These are phyloP conservation scores for Naematelia encephala DNA, from an alignment of 768 basidiomycete genomes.

Conservation along the genomic window DNA sequence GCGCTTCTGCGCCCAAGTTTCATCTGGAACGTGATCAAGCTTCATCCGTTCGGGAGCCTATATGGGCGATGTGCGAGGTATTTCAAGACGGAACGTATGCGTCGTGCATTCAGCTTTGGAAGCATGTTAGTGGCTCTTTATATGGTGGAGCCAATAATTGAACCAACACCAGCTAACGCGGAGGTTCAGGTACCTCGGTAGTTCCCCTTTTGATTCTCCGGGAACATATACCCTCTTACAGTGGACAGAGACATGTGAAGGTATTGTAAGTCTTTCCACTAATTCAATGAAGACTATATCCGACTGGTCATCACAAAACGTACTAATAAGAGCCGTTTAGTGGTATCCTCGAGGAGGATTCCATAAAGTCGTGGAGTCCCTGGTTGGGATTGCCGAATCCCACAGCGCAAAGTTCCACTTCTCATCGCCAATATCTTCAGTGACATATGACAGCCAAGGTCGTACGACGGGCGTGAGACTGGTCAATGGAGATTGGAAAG, in stretches of 20 bases:
- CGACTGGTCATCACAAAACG: slow-evolving; percentile 1
- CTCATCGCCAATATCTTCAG: slow-evolving; percentile 48
- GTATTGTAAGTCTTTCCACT: slow-evolving; percentile 41
- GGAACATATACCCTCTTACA: slow-evolving; percentile 54
- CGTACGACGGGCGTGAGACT: slow-evolving; percentile 50
- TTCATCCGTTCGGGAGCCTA: slow-evolving; percentile 50
- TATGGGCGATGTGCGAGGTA: slow-evolving; percentile 44
- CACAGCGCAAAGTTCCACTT: slow-evolving; percentile 51
- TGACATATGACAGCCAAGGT: slow-evolving; percentile 40
- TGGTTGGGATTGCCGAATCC: slow-evolving; percentile 49
- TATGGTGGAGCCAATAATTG: neutral
- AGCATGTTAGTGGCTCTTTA: slow-evolving; percentile 49
- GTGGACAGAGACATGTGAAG: slow-evolving; percentile 54
- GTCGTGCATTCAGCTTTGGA: slow-evolving; percentile 53
- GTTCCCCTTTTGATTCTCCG: slow-evolving; percentile 53
- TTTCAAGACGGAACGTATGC: slow-evolving; percentile 51
- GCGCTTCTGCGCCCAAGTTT: slow-evolving; percentile 51
- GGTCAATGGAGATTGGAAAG: slow-evolving; percentile 39
- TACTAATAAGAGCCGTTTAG: too few species aligned
- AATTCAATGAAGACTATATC: neutral
- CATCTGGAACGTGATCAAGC: slow-evolving; percentile 43
- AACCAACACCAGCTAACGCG: neutral
- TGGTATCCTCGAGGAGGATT: slow-evolving; percentile 49
- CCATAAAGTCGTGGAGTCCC: slow-evolving; percentile 46
- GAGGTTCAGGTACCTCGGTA: slow-evolving; percentile 49